A percentile compares a stretch with the other conserved stretches of the same genome.
Conservation (phyloP, 768 basidiomycete species). For the Rhodotorula taiwanensis region DNA sequence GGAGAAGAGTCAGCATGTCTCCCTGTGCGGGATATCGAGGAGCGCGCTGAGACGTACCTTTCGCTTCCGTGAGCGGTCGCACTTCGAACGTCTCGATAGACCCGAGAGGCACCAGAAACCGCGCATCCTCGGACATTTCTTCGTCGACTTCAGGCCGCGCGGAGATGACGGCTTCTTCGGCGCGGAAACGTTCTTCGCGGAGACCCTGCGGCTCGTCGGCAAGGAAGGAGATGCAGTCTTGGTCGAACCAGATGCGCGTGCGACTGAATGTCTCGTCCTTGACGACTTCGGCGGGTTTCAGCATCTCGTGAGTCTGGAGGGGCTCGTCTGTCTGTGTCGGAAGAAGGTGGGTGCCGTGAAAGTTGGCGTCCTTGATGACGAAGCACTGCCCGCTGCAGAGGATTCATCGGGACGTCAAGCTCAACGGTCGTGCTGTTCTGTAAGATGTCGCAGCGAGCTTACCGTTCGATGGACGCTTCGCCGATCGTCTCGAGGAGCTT, state of each 20-base stretch:
- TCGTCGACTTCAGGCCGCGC: no score
- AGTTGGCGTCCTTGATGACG: not conserved
- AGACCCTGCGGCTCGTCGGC: not conserved
- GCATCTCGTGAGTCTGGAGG: not conserved
- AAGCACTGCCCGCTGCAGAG: not conserved
- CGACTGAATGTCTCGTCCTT: not conserved
- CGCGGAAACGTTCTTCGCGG: no score
- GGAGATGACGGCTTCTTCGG: no score
- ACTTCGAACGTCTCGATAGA: not conserved
- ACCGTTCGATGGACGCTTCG: no score
- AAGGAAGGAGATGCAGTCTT: not conserved
- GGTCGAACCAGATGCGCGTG: not conserved
- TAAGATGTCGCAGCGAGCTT: no score
- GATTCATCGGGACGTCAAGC: no score
- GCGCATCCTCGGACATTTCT: no score
- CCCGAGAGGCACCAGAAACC: not conserved
- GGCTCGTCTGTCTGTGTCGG: not conserved
- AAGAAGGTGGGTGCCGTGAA: not conserved
- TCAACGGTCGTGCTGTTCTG: no score
- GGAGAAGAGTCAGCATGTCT: no score
- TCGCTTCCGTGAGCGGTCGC: constrained; percentile 1
- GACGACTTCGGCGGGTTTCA: not conserved
- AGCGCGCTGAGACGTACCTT: no score
- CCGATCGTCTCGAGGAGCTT: no score
- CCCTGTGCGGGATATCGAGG: no score